Base-by-base conservation (phyloP, 768 basidiomycete species). In the Punctularia strigosozonata region DNA sequence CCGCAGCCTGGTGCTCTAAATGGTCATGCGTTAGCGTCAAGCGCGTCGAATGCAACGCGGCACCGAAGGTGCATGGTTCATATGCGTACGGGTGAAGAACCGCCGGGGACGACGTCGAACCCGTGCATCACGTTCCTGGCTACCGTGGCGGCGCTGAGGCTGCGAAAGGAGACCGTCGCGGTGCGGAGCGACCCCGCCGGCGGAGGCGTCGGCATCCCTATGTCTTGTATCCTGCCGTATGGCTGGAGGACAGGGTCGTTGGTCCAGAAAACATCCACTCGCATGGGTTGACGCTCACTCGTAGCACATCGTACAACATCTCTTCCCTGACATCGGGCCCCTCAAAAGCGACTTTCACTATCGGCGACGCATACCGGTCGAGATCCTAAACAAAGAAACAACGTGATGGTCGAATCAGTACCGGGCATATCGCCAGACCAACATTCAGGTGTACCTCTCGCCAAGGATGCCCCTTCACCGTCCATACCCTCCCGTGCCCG, bases 301-400 rank as follows among this genome's bases (percentile, higher is more conserved):
- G 69, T 42, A 90, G 74, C 18, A 88, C 58, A 20, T 78, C 64
- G 52, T 89, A 97, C 1, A 94, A 61, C 1, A 65, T 54, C 56
- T 92, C 85, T 50, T 92, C 87, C 21, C 72, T 69, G 2, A 91
- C 61, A 51, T 95, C 91, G 1, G 88, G 81, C 0, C 94, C 94
- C 23, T 94, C 85, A 47, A 94, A 97, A 5, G 73, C 61, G n/a
- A 94, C 72, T 42, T 74, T 73, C 37, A 97, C 51, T 6, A 81
- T 66, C 3, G 67, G 62, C 15, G 83, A 81, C 0, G 89, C 79
- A 54, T 77, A 94, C 38, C 85, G 68, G 42, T 78, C 67, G 75
- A 97, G 77, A 47, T 98, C 94, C 85, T 92, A 45, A 14, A 44
- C 23, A 14, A 25, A 43, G 36, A 12, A 15, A 30, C 5, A 21